Evolutionary conservation across 192 early-diverging fungal species (phyloP).

Genomic region (Entomortierella beljakovae): DNA sequence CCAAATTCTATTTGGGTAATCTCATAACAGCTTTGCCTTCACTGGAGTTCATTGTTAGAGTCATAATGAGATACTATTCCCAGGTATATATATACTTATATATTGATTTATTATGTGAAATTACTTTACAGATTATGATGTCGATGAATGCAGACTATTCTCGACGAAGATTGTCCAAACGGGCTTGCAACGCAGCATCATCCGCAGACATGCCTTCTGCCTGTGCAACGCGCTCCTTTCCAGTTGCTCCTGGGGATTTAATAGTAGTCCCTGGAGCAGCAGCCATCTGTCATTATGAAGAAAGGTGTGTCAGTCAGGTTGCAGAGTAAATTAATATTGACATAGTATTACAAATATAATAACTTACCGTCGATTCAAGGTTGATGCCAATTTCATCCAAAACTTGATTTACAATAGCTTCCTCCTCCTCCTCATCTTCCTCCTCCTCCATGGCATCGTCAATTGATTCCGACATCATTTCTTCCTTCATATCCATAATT

Average conservation of each 20-base stretch:
- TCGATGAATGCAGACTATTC: slow-evolving; percentile 64
- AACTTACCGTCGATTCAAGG: slow-evolving; percentile 75
- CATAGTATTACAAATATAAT: background rate
- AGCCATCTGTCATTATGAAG: slow-evolving; percentile 45
- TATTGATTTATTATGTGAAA: background rate
- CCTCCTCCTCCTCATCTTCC: slow-evolving; percentile 92
- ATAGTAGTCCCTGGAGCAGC: slow-evolving; percentile 60
- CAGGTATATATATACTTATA: background rate
- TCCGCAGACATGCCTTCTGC: slow-evolving; percentile 66
- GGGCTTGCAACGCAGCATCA: slow-evolving; percentile 89
- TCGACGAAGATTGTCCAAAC: slow-evolving; percentile 88
- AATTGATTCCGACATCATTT: slow-evolving; percentile 98
- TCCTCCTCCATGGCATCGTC: slow-evolving; percentile 96
- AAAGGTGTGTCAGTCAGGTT: background rate
- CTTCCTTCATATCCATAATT: slow-evolving; percentile 99
- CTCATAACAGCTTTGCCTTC: background rate
- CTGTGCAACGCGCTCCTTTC: slow-evolving; percentile 64
- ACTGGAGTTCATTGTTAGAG: background rate
- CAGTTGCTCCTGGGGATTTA: slow-evolving; percentile 42
- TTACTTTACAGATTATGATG: background rate
- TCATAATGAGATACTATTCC: background rate
- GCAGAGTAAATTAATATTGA: background rate
- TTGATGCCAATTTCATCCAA: slow-evolving; percentile 96
- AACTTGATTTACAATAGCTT: slow-evolving; percentile 93
- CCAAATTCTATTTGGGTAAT: no score